Evolutionary conservation across 75 land plant species (phyloP).

Genomic region (Picea glauca): DNA sequence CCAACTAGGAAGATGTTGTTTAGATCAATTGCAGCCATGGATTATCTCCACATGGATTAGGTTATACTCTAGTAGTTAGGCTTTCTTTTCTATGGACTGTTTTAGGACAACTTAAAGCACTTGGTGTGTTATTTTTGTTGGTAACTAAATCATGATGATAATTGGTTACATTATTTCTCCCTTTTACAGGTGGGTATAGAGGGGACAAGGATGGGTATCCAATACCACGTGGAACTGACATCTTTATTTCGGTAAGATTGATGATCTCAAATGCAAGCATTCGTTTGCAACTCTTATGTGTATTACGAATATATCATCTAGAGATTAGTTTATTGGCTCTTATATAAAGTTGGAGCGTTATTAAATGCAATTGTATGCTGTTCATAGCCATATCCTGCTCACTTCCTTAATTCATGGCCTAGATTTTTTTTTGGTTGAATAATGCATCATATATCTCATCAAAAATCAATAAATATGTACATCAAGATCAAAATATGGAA

Average conservation of each 20-base stretch:
- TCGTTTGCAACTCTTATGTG: background rate
- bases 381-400: too few species aligned
- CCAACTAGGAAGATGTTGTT: background rate
- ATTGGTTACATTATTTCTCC: background rate
- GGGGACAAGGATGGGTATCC: slow-evolving; percentile 81
- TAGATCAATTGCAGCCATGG: background rate
- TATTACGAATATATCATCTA: background rate
- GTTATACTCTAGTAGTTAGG: background rate
- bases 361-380: background rate
- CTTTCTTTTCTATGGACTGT: background rate
- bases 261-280: background rate
- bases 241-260: slow-evolving; percentile 85
- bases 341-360: background rate
- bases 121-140: background rate
- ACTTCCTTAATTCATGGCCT: too few species aligned
- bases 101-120: background rate
- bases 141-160: background rate
- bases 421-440: too few species aligned
- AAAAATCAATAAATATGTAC: too few species aligned
- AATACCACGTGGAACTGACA: slow-evolving; percentile 91
- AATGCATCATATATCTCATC: too few species aligned
- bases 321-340: background rate
- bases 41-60: background rate
- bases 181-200: slow-evolving; percentile 76
- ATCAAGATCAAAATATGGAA: too few species aligned